Percentiles rank a stretch among this genome's conserved stretches.
These are phyloP conservation scores for Zymoseptoria crescenta DNA, from an alignment of 2,329 filamentous ascomycete species.

Conservation along the genomic window DNA sequence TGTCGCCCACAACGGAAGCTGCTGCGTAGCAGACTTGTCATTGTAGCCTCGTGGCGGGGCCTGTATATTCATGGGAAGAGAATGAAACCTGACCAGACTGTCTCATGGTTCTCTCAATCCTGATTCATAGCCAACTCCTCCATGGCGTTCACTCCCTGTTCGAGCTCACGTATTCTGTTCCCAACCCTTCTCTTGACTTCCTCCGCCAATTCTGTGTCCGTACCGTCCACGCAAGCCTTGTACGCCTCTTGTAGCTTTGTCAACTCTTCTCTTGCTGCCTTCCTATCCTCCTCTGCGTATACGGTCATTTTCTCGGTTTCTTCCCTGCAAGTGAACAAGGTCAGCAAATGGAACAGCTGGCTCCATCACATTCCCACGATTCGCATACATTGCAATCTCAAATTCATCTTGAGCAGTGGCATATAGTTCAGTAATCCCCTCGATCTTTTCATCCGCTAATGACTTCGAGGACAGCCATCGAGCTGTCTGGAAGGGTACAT, in stretches of 20 bases:
- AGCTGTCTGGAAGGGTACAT: constrained; percentile 17
- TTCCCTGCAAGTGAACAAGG: constrained; percentile 23
- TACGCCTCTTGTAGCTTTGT: constrained; percentile 43
- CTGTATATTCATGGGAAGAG: not conserved
- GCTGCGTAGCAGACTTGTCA: not conserved
- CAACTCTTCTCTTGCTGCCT: constrained; percentile 46
- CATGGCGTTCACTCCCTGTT: constrained; percentile 44
- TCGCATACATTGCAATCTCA: constrained; percentile 37
- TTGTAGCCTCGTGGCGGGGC: not conserved
- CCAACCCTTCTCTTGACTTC: constrained; percentile 47
- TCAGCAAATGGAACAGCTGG: not conserved
- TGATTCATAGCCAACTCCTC: constrained; percentile 45
- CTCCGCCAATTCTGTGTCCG: constrained; percentile 37
- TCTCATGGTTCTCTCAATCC: constrained; percentile 24
- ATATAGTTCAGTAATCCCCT: constrained; percentile 36
- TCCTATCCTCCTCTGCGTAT: constrained; percentile 48
- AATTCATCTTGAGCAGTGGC: constrained; percentile 37
- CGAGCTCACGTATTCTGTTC: constrained; percentile 46
- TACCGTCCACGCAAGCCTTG: constrained; percentile 34
- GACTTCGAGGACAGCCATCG: constrained; percentile 25
- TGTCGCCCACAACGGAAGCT: too few relatives aligned
- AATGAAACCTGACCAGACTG: not conserved
- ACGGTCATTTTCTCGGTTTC: constrained; percentile 48
- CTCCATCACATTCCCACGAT: not conserved
- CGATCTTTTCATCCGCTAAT: constrained; percentile 32